Evolutionary conservation across 2,329 filamentous ascomycete genomes (phyloP), one percentile per base, ranked within the genome.

Genomic region (Iodosphaeria phyllophila): DNA sequence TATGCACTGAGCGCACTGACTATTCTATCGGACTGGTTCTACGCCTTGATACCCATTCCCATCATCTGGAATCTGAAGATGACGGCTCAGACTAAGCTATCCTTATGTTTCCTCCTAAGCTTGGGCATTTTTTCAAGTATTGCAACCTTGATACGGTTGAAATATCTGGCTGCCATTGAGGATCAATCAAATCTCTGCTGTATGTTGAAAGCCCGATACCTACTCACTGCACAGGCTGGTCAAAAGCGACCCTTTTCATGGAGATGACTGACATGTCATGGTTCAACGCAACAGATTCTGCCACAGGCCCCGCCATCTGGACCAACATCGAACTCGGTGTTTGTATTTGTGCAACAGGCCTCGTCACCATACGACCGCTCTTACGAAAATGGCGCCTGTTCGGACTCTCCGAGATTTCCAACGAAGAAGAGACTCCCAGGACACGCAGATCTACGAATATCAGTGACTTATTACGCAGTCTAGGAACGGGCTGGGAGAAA

Each of bases 31-130:
- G 60, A 65, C 37, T 64, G 56, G 56, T 42, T 65, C 20, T 65
- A 60, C 46, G 60, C 60, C 6, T 46, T 64, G 17, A 35, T 64
- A 3, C 60, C 60, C 1, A 55, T 64, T 16, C 58, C 60, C 2
- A 62, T 64, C 55, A 46, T 64, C 9, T 64, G 60, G 60, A 50
- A 46, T 5, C 58, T 61, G 20, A 59, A 59, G 35, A 64, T 64
- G 60, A 57, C 52, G 2, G 44, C 37, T 13, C 58, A 61, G 32
- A 51, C 60, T 22, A 64, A 64, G 40, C 37, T 43, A n/a, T 64
- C 58, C 2, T 59, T 64, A 16, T 50, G 60, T 27, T 37, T 52
- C 9, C 53, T 64, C 20, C 41, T 64, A 11, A 50, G 58, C 2
- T 37, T 64, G 21, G 60, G 60, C 17, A 46, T 64, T 21, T 64